A percentile compares a stretch with the other conserved stretches of the same genome.
These are phyloP conservation scores for Rhinocladiella similis DNA, from an alignment of 2,329 filamentous ascomycete genomes.

Conservation along the genomic window DNA sequence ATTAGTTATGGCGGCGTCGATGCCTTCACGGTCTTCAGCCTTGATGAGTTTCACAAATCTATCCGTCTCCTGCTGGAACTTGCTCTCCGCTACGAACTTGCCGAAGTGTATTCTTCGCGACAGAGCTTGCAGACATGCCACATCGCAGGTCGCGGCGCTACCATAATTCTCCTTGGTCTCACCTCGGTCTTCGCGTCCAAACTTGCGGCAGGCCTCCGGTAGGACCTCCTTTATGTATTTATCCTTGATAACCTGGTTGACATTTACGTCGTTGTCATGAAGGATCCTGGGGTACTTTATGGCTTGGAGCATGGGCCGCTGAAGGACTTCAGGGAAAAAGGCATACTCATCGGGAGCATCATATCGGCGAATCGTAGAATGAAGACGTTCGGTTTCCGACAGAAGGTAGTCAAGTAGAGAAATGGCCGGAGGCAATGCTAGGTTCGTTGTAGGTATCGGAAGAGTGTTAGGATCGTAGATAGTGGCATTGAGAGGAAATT, in stretches of 20 bases:
- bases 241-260: constrained; percentile 82
- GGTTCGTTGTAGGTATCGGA: constrained; percentile 67
- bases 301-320: constrained; percentile 80
- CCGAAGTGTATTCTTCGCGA: constrained; percentile 94
- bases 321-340: constrained; percentile 84
- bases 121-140: constrained; percentile 83
- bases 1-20: constrained; percentile 90
- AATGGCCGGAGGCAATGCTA: constrained; percentile 92
- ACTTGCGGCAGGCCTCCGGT: constrained; percentile 77
- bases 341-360: constrained; percentile 96
- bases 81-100: constrained; percentile 96
- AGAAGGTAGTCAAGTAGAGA: constrained; percentile 96
- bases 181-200: constrained; percentile 74
- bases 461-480: constrained; percentile 85
- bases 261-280: constrained; percentile 83
- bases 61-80: constrained; percentile 82
- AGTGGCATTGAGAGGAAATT: constrained; percentile 87
- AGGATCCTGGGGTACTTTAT: constrained; percentile 86
- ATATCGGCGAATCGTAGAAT: constrained; percentile 91
- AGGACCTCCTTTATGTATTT: constrained; percentile 83
- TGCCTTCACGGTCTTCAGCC: constrained; percentile 73
- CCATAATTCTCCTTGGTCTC: constrained; percentile 95
- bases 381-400: constrained; percentile 81
- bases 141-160: constrained; percentile 86
- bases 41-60: constrained; percentile 80